Evolutionary conservation across 352 stramenopile genomes (phyloP).

Genomic region (Globisporangium nodosum): DNA sequence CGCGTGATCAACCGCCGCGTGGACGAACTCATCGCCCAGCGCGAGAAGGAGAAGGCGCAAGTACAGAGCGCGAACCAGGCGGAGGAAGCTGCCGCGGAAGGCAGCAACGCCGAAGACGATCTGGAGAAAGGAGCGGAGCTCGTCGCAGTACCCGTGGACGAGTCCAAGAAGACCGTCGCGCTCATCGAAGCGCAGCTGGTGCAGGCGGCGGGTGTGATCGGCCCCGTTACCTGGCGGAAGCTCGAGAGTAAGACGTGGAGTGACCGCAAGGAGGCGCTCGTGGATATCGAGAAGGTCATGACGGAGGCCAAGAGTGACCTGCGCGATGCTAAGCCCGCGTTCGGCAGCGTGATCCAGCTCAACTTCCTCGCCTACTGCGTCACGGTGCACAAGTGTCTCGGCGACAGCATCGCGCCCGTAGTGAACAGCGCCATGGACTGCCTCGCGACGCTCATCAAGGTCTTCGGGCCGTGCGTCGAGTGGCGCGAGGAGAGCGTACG

Average conservation of each 20-base stretch:
- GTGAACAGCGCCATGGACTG: slow-evolving; percentile 69
- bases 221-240: slow-evolving; percentile 68
- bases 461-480: slow-evolving; percentile 69
- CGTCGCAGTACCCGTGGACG: slow-evolving; percentile 37
- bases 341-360: slow-evolving; percentile 51
- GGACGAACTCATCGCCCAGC: slow-evolving; percentile 53
- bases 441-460: slow-evolving; percentile 63
- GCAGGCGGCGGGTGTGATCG: slow-evolving; percentile 42
- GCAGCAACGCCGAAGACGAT: slow-evolving; percentile 18
- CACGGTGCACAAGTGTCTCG: slow-evolving; percentile 48
- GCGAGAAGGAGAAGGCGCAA: slow-evolving; percentile 26
- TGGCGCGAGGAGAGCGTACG: slow-evolving; percentile 60
- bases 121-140: slow-evolving; percentile 22
- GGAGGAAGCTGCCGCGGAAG: slow-evolving; percentile 21
- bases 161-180: slow-evolving; percentile 32
- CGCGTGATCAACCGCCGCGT: slow-evolving; percentile 68
- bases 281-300: slow-evolving; percentile 67
- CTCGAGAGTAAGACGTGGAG: slow-evolving; percentile 82
- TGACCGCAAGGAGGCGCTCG: slow-evolving; percentile 74
- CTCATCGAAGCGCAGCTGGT: slow-evolving; percentile 36
- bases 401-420: slow-evolving; percentile 67
- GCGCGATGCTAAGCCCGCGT: slow-evolving; percentile 53
- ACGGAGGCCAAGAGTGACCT: slow-evolving; percentile 66
- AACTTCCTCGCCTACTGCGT: slow-evolving; percentile 65
- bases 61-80: slow-evolving; percentile 39